Conservation (phyloP, 768 basidiomycete genomes). For the Tylopilus sp. region DNA sequence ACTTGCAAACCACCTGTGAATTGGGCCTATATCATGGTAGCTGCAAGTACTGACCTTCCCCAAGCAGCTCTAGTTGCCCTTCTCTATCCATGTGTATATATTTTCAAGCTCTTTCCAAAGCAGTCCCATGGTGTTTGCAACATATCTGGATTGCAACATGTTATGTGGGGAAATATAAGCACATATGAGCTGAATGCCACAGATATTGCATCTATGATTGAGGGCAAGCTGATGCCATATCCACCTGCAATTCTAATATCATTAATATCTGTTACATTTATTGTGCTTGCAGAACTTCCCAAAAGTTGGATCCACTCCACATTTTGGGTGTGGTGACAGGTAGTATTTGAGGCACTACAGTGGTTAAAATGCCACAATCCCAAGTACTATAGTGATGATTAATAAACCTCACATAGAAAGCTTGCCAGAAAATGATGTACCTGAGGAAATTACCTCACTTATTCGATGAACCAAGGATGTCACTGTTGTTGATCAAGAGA, state of each 20-base stretch:
- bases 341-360: background rate
- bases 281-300: background rate
- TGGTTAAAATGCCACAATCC: background rate
- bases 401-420: background rate
- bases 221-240: background rate
- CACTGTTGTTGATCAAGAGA: background rate
- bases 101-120: background rate
- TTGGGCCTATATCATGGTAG: background rate
- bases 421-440: background rate
- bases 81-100: background rate
- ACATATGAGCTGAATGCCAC: background rate
- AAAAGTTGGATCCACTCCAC: background rate
- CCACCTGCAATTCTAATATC: background rate
- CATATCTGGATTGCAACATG: background rate
- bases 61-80: background rate
- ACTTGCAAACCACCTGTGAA: background rate
- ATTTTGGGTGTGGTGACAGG: background rate
- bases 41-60: background rate
- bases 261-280: background rate
- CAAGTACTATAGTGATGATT: background rate
- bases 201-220: background rate
- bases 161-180: background rate
- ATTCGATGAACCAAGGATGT: background rate
- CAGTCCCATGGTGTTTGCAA: background rate
- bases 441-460: background rate